Evolutionary conservation across 1,139 yeast genomes (phyloP), one percentile per base, ranked within the genome.

Genomic region (Hyphopichia burtonii): DNA sequence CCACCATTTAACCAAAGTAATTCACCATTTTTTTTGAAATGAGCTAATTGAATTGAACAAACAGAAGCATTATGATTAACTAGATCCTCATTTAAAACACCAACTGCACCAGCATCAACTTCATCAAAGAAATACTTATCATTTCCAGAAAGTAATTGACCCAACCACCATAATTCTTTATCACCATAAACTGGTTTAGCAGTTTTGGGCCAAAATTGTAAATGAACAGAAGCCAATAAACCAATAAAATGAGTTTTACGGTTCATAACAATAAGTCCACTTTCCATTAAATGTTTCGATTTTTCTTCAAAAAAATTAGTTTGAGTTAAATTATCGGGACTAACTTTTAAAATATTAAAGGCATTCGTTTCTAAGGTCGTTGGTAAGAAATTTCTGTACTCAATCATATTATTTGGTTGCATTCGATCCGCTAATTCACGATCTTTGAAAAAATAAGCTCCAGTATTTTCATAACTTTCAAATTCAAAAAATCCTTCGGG

Each of bases 101-200:
- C 73, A n/a, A 66, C 57, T 12, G 67, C 58, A 1, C 66, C 72
- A 8, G 75, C 73, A 19, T 58, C 51, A 15, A 55, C 42, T 1
- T 45, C 41, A 47, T 64, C 65, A 46, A 65, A 63, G 3, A 49
- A 54, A 40, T 62, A 70, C 15, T 57, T 44, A 38, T 68, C 73
- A 45, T 68, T 66, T 2, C 75, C 76, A 0, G 64, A 55, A 34
- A 68, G 52, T 9, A 66, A 58, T 40, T 63, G 58, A 3, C 73
- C 69, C 10, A 72, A 48, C 76, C 77, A 72, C 48, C 68, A 71
- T 44, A 69, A 55, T 44, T 72, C 78, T 47, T 73, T 73, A 41
- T 72, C 78, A 6, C 75, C 75, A 48, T 65, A 65, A 22, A 68
- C 42, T 18, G 43, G 40, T 17, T 25, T 49, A 34, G 49, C 53